Evolutionary conservation across 768 basidiomycete species (phyloP), one percentile per base, ranked within the genome.

Genomic region (Naganishia vaughanmartiniae): DNA sequence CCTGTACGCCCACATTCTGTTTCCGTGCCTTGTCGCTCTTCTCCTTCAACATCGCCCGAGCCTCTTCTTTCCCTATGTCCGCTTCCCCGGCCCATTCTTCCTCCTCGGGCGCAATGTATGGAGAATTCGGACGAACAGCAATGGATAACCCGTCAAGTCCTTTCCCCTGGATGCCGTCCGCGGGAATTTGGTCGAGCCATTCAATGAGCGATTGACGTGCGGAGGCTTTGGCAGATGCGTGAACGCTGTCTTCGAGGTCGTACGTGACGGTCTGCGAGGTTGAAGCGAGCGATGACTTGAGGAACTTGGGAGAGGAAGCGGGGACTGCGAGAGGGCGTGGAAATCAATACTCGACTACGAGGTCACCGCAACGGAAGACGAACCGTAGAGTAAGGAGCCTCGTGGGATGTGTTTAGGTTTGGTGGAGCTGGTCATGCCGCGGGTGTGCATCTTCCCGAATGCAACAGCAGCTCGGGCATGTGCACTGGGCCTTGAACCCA

Each of bases 181-280:
- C 31, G 60, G 68, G 57, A n/a, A 45, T 36, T 17, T 53, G 28
- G 5, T n/a, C 15, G 51, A 72, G 67, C 54, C 68, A 72, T 12
- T 36, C 24, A 21, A 63, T 54, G 24, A 72, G 67, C 11, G 51
- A 24, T 48, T 46, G 10, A 0, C 71, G 57, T 4, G 71, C 71
- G 2, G 46, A 28, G 28, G 26, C 34, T 56, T 72, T 72, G 4
- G 67, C 42, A 11, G 58, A 54, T 5, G 57, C 57, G 26, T 69
- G 71, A 17, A 72, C 67, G 34, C 67, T 69, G 57, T 72, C 71
- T 69, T 72, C 71, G 6, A 72, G 71, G 33, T 72, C 71, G 60
- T 68, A 72, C 2, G 56, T 67, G 28, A 72, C 31, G 11, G 60
- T 72, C 21, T 60, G 48, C 4, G 63, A 70, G 17, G 51, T 31